Evolutionary conservation across 2,329 filamentous ascomycete species (phyloP).

Genomic region (Cercospora sesami): DNA sequence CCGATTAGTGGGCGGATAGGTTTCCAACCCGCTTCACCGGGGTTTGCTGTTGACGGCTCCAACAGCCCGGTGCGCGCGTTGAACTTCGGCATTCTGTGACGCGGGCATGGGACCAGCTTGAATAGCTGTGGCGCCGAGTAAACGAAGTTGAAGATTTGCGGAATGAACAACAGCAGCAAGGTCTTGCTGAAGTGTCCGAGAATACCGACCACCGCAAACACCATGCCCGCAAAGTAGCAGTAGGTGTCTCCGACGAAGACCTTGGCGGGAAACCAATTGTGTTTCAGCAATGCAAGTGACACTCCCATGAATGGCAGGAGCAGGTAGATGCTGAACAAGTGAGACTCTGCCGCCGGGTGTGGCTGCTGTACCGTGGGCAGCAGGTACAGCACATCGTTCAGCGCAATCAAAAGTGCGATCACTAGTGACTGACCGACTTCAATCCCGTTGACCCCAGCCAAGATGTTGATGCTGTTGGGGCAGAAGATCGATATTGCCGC

Average conservation of each 20-base stretch:
- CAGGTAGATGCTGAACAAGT: slow-evolving; percentile 93
- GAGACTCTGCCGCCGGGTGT: slow-evolving; percentile 91
- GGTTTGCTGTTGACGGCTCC: slow-evolving; percentile 81
- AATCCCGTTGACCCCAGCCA: slow-evolving; percentile 99
- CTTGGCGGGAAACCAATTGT: slow-evolving; percentile 94
- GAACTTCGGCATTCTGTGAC: slow-evolving; percentile 87
- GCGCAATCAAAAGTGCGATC: slow-evolving; percentile 76
- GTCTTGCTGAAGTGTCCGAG: slow-evolving; percentile 98
- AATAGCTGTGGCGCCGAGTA: slow-evolving; percentile 94
- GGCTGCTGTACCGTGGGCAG: slow-evolving; percentile 65
- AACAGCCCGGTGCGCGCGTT: slow-evolving; percentile 80
- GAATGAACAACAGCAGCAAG: slow-evolving; percentile 81
- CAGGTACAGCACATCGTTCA: slow-evolving; percentile 89
- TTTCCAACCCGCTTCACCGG: slow-evolving; percentile 49
- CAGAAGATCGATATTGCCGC: slow-evolving; percentile 94
- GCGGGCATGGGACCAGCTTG: slow-evolving; percentile 83
- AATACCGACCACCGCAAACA: slow-evolving; percentile 95
- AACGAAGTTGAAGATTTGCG: slow-evolving; percentile 94
- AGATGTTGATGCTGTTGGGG: slow-evolving; percentile 97
- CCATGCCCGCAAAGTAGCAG: slow-evolving; percentile 99
- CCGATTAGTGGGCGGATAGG: slow-evolving; percentile 68
- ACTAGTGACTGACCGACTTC: slow-evolving; percentile 93
- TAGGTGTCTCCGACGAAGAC: slow-evolving; percentile 99
- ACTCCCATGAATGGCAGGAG: slow-evolving; percentile 92
- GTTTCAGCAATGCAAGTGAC: slow-evolving; percentile 77